phyloP scores from a whole-genome alignment of 371 early-diverging fungal genomes.

The Lichtheimia ramosa region DNA sequence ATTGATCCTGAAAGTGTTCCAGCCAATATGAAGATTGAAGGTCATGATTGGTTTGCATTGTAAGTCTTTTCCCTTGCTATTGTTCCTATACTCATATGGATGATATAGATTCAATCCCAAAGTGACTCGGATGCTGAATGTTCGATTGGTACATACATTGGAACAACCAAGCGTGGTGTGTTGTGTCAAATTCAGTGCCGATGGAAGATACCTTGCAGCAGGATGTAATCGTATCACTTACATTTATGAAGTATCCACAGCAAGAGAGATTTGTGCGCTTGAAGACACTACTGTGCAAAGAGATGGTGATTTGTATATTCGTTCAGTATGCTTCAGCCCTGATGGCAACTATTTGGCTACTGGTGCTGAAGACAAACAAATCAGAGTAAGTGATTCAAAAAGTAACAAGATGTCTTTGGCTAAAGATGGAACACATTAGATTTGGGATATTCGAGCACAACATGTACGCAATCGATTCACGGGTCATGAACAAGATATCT shows the following conservation, averaged over 20 bases:
- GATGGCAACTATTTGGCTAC: constrained; percentile 92
- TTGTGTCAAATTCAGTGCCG: constrained; percentile 90
- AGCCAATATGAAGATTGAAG: constrained; percentile 81
- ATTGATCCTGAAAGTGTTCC: constrained; percentile 86
- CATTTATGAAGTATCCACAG: constrained; percentile 80
- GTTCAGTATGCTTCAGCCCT: constrained; percentile 96
- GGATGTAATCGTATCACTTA: constrained; percentile 90
- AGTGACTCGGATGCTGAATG: constrained; percentile 64
- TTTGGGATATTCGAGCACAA: constrained; percentile 79
- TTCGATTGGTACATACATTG: constrained; percentile 80
- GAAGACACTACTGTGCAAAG: constrained; percentile 75
- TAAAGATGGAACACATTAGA: constrained; percentile 25
- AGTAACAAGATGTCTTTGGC: not conserved
- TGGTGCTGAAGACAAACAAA: constrained; percentile 95
- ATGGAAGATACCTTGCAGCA: constrained; percentile 89
- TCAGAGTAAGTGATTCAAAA: constrained; percentile 63
- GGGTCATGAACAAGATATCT: constrained; percentile 98
- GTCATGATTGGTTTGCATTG: constrained; percentile 89
- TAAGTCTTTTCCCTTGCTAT: constrained; percentile 33
- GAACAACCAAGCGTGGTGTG: constrained; percentile 91
- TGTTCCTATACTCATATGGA: not conserved
- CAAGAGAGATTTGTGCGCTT: constrained; percentile 66
- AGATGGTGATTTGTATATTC: constrained; percentile 88
- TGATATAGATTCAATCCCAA: constrained; percentile 66
- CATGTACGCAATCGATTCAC: constrained; percentile 66